These are phyloP conservation scores for Rehmannia glutinosa DNA, from an alignment of 257 asterid genomes.

Conservation along the genomic window DNA sequence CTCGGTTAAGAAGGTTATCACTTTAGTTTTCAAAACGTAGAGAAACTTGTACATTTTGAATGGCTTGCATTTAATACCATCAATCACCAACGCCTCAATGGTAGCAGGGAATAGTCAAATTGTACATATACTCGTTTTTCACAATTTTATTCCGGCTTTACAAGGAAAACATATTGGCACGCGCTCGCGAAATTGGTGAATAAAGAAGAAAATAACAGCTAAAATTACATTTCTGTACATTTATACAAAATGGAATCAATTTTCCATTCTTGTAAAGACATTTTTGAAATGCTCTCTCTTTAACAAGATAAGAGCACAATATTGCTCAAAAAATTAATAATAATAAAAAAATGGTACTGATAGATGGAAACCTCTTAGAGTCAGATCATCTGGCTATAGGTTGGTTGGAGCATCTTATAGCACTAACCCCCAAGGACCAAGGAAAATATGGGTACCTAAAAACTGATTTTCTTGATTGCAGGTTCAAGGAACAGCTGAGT, in stretches of 20 bases:
- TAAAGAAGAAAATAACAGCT: conserved; percentile 31
- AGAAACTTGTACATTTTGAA: conserved; percentile 58
- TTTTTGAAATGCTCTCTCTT: conserved; percentile 31
- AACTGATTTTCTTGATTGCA: no score
- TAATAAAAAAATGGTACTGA: no score
- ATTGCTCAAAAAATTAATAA: conserved; percentile 21
- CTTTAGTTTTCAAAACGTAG: conserved; percentile 76
- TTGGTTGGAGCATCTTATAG: no score
- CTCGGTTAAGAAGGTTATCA: conserved; percentile 60
- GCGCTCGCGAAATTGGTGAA: conserved; percentile 28
- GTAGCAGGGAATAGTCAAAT: conserved; percentile 44
- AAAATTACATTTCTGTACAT: conserved; percentile 52
- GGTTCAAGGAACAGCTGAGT: no score
- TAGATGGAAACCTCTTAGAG: no score
- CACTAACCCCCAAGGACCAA: no score
- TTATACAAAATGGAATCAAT: conserved; percentile 55
- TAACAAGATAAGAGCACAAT: conserved; percentile 40
- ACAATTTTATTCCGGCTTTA: conserved; percentile 23
- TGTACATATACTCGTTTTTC: conserved; percentile 41
- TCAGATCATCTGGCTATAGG: no score
- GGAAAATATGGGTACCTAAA: no score
- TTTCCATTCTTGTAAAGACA: conserved; percentile 36
- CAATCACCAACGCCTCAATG: conserved; percentile 45
- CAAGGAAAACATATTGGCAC: conserved; percentile 15
- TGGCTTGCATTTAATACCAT: conserved; percentile 53